phyloP scores from a whole-genome alignment of 257 asterid genomes.

The Nicotiana obtusifolia region DNA sequence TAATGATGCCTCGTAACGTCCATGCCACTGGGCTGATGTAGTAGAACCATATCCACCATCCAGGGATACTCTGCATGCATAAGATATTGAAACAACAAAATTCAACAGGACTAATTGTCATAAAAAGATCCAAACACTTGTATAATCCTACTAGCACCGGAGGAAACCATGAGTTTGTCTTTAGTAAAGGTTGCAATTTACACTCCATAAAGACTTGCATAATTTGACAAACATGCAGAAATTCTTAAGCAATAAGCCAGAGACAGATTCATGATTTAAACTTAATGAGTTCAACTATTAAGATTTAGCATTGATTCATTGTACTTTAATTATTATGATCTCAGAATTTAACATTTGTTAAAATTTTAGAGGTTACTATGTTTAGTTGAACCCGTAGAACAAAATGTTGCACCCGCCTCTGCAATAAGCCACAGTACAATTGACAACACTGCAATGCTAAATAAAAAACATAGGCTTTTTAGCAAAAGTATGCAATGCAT shows the following conservation, averaged over 20 bases:
- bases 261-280: background rate
- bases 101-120: background rate
- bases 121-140: background rate
- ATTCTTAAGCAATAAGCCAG: background rate
- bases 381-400: background rate
- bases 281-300: background rate
- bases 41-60: conserved; percentile 95
- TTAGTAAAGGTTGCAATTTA: background rate
- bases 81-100: background rate
- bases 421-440: background rate
- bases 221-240: background rate
- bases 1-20: conserved; percentile 70
- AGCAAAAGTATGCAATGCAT: too few relatives aligned
- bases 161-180: background rate
- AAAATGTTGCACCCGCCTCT: background rate
- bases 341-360: background rate
- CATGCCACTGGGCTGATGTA: conserved; percentile 75
- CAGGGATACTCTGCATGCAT: conserved; percentile 52
- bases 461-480: too few relatives aligned
- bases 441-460: background rate
- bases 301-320: background rate
- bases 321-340: background rate
- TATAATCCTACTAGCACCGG: background rate
- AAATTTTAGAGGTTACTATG: background rate
- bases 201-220: background rate